Evolutionary conservation across 768 basidiomycete species (phyloP).

Genomic region (Suillus plorans): DNA sequence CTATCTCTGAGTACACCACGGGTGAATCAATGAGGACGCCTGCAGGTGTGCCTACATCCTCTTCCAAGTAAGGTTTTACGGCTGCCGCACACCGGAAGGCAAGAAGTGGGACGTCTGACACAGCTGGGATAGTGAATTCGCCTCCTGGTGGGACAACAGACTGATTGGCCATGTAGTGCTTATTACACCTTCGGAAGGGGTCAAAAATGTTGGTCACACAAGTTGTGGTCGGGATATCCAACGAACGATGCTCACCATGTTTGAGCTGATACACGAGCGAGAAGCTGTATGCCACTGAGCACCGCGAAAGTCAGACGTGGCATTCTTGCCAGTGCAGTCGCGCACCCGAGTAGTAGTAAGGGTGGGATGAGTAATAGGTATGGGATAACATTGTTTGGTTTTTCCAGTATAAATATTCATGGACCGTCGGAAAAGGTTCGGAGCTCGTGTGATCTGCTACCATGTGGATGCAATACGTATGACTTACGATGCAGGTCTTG

Average conservation of each 20-base stretch:
- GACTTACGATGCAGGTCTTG: neutral
- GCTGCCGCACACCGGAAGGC: conserved; percentile 60
- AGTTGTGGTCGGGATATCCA: neutral
- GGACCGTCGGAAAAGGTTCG: neutral
- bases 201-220: neutral
- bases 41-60: conserved; percentile 43
- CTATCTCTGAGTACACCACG: conserved; percentile 46
- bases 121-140: conserved; percentile 41
- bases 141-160: conserved; percentile 49
- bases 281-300: conserved; percentile 13
- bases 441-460: neutral
- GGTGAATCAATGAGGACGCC: conserved; percentile 54
- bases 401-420: neutral
- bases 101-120: conserved; percentile 44
- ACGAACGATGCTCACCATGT: conserved; percentile 25
- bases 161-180: conserved; percentile 49
- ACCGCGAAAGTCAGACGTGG: conserved; percentile 11
- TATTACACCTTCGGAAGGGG: conserved; percentile 46
- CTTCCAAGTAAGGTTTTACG: conserved; percentile 58
- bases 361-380: neutral
- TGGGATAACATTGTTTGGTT: neutral
- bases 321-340: conserved; percentile 5
- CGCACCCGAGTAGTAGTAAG: neutral
- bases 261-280: conserved; percentile 21
- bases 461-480: neutral